Evolutionary conservation across 331 rosid genomes (phyloP).

Genomic region (Malus hybrid): DNA sequence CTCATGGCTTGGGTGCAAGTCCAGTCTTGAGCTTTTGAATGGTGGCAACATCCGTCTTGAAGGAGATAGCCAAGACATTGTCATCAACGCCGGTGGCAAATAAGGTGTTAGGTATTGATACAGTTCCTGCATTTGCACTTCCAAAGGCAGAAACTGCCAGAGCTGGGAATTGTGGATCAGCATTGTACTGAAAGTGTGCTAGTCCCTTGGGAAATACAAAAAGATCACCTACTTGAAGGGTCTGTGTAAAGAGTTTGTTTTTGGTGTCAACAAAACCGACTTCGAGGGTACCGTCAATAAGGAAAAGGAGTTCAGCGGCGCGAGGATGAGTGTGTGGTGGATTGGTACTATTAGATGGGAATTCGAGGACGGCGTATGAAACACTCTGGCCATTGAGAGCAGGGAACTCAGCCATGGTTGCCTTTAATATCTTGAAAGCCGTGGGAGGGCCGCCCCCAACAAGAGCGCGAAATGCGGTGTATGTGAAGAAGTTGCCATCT

Average conservation of each 20-base stretch:
- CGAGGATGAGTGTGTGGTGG: not conserved
- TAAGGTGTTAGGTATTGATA: slow-evolving; percentile 2
- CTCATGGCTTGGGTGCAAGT: slow-evolving; percentile 11
- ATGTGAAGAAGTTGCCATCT: not conserved
- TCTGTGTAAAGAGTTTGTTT: slow-evolving; percentile 10
- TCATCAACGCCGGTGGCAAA: slow-evolving; percentile 10
- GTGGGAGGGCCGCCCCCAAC: not conserved
- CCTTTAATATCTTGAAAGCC: not conserved
- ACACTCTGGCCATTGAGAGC: not conserved
- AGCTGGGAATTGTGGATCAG: not conserved
- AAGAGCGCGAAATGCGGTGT: not conserved
- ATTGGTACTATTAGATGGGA: not conserved
- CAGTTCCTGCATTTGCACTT: slow-evolving; percentile 19
- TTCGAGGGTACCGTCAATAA: not conserved
- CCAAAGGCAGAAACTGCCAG: slow-evolving; percentile 11
- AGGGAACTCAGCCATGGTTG: not conserved
- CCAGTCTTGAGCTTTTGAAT: slow-evolving; percentile 14
- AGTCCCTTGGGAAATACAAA: slow-evolving; percentile 19
- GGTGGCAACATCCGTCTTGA: slow-evolving; percentile 16
- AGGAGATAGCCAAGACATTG: slow-evolving; percentile 9
- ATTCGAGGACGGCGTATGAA: slow-evolving; percentile 1
- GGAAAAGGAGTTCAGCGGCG: not conserved
- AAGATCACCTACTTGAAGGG: not conserved
- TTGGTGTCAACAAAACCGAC: not conserved
- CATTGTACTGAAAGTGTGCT: slow-evolving; percentile 15